Base-by-base conservation (phyloP, 176 grass and related monocot species). In the Aegilops tauschii region DNA sequence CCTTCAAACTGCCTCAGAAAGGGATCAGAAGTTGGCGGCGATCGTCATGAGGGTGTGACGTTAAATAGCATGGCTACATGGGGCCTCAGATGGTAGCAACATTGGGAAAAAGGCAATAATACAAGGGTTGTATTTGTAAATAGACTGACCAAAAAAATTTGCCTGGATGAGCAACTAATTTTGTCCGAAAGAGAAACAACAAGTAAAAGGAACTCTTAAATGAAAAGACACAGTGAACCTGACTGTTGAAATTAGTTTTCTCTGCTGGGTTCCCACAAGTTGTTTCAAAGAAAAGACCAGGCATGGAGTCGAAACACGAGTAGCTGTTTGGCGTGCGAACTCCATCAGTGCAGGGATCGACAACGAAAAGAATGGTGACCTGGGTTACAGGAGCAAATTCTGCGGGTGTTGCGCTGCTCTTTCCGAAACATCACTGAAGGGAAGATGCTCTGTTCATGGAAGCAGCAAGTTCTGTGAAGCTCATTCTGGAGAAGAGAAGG, bases 1-100 rank as follows among this genome's bases (percentile, higher is more conserved):
- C 97, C 4, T 99, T 99, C 78, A 99, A 99, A 45, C 73, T 99
- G 27, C 89, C 92, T 62, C 92, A 99, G 62, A 99, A 97, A 90
- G 91, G 97, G 54, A 93, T 93, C 23, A 97, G 90, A 80, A 77
- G 81, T 62, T 97, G 94, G 97, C 82, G 92, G 76, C 87, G 87
- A 78, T 89, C 94, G 2, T 93, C 94, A 21, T 84, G 39, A 93
- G 82, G 54, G 69, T 17, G 44, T n/a, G 42, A 3, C 61, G 42
- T 77, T 49, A 62, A 72, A 64, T 45, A 78, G 71, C 31, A 17
- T 61, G 68, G 63, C 23, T 9, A 31, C 52, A 35, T 61, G 80
- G 71, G 71, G 25, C 36, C 11, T 84, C 9, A 5, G 37, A 17
- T 42, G 30, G 69, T 28, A 77, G 47, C 64, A 31, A 54, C 73